Conservation (phyloP, 306 rosid genomes). For the Senna siamea region DNA sequence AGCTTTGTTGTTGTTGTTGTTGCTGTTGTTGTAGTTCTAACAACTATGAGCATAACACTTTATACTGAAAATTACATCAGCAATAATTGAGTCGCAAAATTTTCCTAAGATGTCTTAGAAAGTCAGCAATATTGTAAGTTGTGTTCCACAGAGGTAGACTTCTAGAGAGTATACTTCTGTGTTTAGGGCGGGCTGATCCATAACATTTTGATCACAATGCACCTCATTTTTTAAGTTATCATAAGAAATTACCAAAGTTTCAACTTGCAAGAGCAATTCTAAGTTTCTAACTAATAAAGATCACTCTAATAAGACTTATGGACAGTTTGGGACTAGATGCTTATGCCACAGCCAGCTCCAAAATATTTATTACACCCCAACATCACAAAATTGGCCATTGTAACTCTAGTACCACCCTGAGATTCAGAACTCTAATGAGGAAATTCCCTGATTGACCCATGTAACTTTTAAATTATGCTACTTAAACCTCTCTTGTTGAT, state of each 20-base stretch:
- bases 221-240: background rate
- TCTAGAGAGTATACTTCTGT: background rate
- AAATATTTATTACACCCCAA: constrained; percentile 19
- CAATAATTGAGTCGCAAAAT: background rate
- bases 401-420: constrained; percentile 9
- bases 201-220: background rate
- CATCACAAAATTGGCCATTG: background rate
- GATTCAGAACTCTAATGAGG: background rate
- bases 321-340: background rate
- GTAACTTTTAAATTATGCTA: constrained; percentile 7
- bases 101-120: background rate
- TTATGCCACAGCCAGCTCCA: constrained; percentile 10
- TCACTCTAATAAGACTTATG: background rate
- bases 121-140: background rate
- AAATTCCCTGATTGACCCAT: constrained; percentile 12
- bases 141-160: background rate
- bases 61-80: background rate
- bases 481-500: background rate
- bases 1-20: no score
- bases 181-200: background rate
- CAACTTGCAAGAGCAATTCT: constrained; percentile 5
- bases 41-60: no score
- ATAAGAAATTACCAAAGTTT: background rate
- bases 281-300: background rate
- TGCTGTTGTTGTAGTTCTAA: no score